Conservation (phyloP, 225 moss, liverwort and hornwort genomes). For the Takakia lepidozioides region DNA sequence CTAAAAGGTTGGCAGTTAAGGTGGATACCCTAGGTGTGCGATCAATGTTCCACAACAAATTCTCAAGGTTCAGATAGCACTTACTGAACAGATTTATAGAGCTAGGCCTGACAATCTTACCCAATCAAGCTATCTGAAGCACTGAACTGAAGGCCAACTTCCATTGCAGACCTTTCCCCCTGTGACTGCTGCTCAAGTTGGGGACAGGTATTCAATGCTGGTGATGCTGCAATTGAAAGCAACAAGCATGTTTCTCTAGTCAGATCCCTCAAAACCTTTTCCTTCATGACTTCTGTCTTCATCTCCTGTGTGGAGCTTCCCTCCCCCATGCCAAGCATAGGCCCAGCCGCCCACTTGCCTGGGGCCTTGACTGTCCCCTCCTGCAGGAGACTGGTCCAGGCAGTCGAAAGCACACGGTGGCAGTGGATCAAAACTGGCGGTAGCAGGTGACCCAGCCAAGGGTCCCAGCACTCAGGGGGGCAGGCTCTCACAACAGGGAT, state of each 20-base stretch:
- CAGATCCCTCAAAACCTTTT: conserved; percentile 85
- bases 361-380: conserved; percentile 76
- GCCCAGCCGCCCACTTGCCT: conserved; percentile 46
- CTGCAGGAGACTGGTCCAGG: conserved; percentile 66
- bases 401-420: conserved; percentile 58
- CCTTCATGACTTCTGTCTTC: conserved; percentile 88
- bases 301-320: conserved; percentile 60
- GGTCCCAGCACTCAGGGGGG: conserved; percentile 63
- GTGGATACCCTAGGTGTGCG: too few species aligned
- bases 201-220: conserved; percentile 55
- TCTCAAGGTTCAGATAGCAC: too few species aligned
- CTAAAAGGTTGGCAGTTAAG: too few species aligned
- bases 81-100: too few species aligned
- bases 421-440: conserved; percentile 68
- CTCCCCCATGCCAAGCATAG: conserved; percentile 20
- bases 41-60: too few species aligned
- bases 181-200: conserved; percentile 39
- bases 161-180: conserved; percentile 52
- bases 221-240: conserved; percentile 61
- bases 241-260: conserved; percentile 87
- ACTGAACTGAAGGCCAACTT: conserved; percentile 42
- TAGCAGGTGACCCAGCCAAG: conserved; percentile 70
- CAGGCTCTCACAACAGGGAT: conserved; percentile 65
- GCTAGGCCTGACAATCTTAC: too few species aligned
- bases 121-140: conserved; percentile 67